Evolutionary conservation across 441 rosid species (phyloP).

Genomic region (Hura crepitans): DNA sequence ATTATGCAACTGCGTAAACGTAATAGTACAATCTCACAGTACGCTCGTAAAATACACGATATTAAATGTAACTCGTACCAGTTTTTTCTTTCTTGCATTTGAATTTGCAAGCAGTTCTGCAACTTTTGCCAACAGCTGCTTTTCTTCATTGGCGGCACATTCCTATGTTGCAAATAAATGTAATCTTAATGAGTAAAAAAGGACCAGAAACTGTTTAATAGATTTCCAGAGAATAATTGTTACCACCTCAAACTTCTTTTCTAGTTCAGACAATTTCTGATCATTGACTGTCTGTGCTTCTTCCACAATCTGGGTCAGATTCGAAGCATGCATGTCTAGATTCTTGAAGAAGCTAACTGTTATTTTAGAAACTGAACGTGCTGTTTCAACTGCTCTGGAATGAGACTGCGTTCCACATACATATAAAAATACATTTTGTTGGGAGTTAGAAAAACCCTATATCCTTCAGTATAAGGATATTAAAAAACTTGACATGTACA

Average conservation of each 20-base stretch:
- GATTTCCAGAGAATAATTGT: slow-evolving; percentile 7
- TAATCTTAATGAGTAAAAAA: slow-evolving; percentile 5
- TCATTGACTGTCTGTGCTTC: slow-evolving; percentile 82
- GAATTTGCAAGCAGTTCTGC: slow-evolving; percentile 81
- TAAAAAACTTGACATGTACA: slow-evolving; percentile 16
- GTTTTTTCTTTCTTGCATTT: slow-evolving; percentile 74
- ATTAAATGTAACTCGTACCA: slow-evolving; percentile 37
- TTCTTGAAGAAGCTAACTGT: slow-evolving; percentile 68
- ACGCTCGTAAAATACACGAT: not conserved
- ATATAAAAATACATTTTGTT: slow-evolving; percentile 10
- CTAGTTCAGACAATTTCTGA: slow-evolving; percentile 64
- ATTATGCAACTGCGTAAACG: slow-evolving; percentile 6
- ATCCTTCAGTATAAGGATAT: not conserved
- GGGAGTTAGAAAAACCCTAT: not conserved
- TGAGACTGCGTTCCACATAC: slow-evolving; percentile 59
- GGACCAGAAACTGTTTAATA: not conserved
- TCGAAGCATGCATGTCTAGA: slow-evolving; percentile 65
- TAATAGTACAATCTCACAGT: not conserved
- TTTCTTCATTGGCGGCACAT: slow-evolving; percentile 78
- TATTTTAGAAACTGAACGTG: slow-evolving; percentile 71
- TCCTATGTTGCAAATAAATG: slow-evolving; percentile 38
- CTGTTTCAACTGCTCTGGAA: slow-evolving; percentile 70
- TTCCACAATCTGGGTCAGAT: slow-evolving; percentile 61
- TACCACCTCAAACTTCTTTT: slow-evolving; percentile 85
- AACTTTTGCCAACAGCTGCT: slow-evolving; percentile 76